Evolutionary conservation across 2,329 filamentous ascomycete species (phyloP).

Genomic region (Diplocarpon rosae): DNA sequence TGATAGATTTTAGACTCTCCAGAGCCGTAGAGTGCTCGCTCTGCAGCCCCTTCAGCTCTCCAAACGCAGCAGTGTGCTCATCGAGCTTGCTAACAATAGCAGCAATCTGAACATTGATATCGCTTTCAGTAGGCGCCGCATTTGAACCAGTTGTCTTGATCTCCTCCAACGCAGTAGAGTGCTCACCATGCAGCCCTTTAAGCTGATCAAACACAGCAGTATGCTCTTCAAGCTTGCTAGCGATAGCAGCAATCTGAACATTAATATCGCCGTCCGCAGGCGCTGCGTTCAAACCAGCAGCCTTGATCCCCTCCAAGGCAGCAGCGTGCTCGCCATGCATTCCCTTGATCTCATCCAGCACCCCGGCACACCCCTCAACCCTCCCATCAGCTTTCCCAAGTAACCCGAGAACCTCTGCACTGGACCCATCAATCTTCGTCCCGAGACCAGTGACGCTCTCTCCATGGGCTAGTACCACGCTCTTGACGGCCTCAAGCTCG

Average conservation of each 20-base stretch:
- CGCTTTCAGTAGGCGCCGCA: background rate
- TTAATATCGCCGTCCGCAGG: background rate
- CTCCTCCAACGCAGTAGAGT: constrained; percentile 11
- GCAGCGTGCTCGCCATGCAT: constrained; percentile 6
- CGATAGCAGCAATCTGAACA: background rate
- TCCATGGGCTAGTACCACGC: constrained; percentile 15
- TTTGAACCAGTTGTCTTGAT: background rate
- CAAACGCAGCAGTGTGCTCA: background rate
- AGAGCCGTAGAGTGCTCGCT: background rate
- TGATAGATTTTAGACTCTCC: constrained; percentile 8
- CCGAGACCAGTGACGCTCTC: constrained; percentile 15
- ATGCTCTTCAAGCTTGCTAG: constrained; percentile 12
- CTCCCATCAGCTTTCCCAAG: too few species aligned
- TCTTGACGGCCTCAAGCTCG: constrained; percentile 16
- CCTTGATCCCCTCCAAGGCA: background rate
- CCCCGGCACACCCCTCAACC: too few species aligned
- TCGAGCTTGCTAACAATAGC: background rate
- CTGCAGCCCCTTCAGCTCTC: background rate
- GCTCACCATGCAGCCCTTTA: constrained; percentile 20
- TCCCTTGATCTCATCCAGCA: constrained; percentile 2
- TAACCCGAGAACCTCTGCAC: too few species aligned
- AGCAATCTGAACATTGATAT: background rate
- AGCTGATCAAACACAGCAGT: constrained; percentile 20
- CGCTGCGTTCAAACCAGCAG: background rate
- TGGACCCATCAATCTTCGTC: constrained; percentile 15